A percentile compares a stretch with the other conserved stretches of the same genome.
Evolutionary conservation across 345 rosid species (phyloP).

Genomic region (Corymbia maculata): DNA sequence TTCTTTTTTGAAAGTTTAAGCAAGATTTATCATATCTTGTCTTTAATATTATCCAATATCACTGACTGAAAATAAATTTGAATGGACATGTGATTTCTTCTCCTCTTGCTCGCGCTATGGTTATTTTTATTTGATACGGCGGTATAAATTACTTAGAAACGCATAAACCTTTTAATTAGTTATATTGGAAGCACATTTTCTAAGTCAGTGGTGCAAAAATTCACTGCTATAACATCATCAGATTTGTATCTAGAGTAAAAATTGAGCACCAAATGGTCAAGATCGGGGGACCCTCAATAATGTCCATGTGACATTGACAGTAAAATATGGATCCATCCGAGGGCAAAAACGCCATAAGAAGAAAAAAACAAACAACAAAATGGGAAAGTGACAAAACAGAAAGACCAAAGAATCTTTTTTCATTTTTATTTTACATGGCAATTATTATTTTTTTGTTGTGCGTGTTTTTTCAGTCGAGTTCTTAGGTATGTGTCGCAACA

Average conservation of each 20-base stretch:
- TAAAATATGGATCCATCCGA: background rate
- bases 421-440: background rate
- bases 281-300: background rate
- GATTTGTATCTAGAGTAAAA: background rate
- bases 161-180: background rate
- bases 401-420: background rate
- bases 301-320: background rate
- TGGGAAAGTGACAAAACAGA: background rate
- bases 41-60: background rate
- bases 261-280: background rate
- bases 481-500: background rate
- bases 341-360: background rate
- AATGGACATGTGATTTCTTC: background rate
- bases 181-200: background rate
- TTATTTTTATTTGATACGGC: background rate
- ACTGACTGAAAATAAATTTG: background rate
- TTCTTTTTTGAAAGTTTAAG: background rate
- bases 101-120: accelerated
- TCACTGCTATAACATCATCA: background rate
- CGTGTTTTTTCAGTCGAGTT: background rate
- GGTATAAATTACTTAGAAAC: background rate
- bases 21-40: background rate
- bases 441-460: background rate
- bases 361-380: background rate
- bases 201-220: background rate